Conservation (phyloP, 805 yeast species). For the Saturnispora quitensis region DNA sequence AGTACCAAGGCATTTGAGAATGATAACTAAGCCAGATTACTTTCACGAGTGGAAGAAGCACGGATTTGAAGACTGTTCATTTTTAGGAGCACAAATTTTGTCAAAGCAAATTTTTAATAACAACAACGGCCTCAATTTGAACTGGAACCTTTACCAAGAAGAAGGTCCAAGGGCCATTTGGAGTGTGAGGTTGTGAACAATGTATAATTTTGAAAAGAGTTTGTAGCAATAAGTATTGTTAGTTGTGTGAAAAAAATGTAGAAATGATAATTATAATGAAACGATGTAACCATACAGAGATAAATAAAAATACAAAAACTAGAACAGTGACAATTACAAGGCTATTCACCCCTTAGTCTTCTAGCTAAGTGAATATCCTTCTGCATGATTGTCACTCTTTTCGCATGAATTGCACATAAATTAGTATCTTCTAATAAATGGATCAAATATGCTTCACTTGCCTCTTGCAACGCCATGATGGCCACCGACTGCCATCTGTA, state of each 20-base stretch:
- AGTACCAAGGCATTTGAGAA: constrained; percentile 67
- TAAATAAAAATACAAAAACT: not conserved
- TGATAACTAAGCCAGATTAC: constrained; percentile 76
- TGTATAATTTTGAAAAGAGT: not conserved
- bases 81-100: constrained; percentile 81
- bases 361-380: constrained; percentile 76
- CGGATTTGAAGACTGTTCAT: constrained; percentile 68
- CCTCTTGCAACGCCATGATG: constrained; percentile 69
- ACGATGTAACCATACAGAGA: not conserved
- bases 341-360: constrained; percentile 50
- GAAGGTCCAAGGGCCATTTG: constrained; percentile 78
- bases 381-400: constrained; percentile 78
- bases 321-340: not conserved
- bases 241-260: not conserved
- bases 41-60: constrained; percentile 88
- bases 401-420: constrained; percentile 69
- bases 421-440: constrained; percentile 72
- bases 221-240: not conserved
- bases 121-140: constrained; percentile 60
- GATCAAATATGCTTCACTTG: constrained; percentile 68
- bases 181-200: constrained; percentile 30
- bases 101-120: constrained; percentile 73
- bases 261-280: not conserved
- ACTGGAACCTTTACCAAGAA: constrained; percentile 62
- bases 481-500: constrained; percentile 77